Base-by-base conservation (phyloP, 352 stramenopile species). In the Pythium coloratum region DNA sequence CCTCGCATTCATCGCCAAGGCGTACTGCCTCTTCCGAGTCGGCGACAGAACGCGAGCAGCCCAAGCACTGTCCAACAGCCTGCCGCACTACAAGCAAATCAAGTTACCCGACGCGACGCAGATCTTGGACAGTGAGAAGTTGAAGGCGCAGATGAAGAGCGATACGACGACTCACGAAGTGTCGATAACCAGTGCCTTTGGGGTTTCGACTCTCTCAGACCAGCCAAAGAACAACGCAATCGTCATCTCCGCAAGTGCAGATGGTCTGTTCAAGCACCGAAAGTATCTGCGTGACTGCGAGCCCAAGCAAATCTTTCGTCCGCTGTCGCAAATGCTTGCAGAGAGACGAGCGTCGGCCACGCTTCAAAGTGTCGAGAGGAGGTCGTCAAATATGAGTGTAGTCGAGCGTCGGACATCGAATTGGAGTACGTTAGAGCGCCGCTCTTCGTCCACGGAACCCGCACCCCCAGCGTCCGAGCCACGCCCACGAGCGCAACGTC, bases 1-100 rank as follows among this genome's bases (percentile, higher is more conserved):
- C 28, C 36, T 85, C 26, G 73, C 64, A 5, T 85, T 76, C 57
- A 58, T 85, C 46, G 71, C 77, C 6, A 83, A 80, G 44, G 77
- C 75, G 3, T 85, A 73, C 38, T 66, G 80, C 18, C 58, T 81
- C 3, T 32, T 63, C 12, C 56, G 70, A 36, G 49, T 58, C 1
- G 67, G 67, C 5, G 68, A 82, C 9, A 30, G 32, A 2, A 32
- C 59, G 2, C 66, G 55, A 38, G 75, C 73, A 12, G 54, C 69
- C 5, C 55, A 76, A 3, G 55, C 79, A 28, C 59, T 85, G 6
- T 42, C 69, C 4, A 71, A 83, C 20, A 72, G 68, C 2, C 55
- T 85, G 2, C 73, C 74, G 12, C 50, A 81, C 16, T 70, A 78
- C 63, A 81, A 76, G 56, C 58, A 71, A 14, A 73, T 85, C 56